A percentile compares a stretch with the other conserved stretches of the same genome.
phyloP scores from a whole-genome alignment of 2,329 filamentous ascomycete genomes.

The Didymella glomerata region DNA sequence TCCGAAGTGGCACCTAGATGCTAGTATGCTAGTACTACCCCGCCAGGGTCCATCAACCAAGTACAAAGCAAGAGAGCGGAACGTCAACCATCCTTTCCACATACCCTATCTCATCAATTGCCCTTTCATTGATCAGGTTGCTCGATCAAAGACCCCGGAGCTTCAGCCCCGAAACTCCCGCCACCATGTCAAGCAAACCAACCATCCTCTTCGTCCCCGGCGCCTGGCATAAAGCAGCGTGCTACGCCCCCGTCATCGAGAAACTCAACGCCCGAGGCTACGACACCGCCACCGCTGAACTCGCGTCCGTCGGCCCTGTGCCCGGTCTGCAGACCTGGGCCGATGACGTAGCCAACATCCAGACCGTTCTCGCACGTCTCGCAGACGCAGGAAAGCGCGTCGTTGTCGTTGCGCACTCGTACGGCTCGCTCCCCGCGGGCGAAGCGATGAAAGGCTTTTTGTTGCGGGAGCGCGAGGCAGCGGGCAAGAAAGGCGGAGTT shows the following conservation, averaged over 20 bases:
- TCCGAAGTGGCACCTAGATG: neutral
- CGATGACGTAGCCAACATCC: neutral
- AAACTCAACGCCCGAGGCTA: neutral
- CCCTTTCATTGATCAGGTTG: too few species aligned
- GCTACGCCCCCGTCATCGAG: constrained; percentile 3
- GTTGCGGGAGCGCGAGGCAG: fast-evolving
- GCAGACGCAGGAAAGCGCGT: neutral
- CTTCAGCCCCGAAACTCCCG: too few species aligned
- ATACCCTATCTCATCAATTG: too few species aligned
- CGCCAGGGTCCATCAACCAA: neutral
- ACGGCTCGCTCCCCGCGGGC: constrained; percentile 7
- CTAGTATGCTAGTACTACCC: neutral
- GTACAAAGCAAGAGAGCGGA: neutral
- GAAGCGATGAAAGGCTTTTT: neutral
- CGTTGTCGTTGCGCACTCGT: constrained; percentile 5
- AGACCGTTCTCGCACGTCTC: fast-evolving
- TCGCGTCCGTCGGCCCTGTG: neutral
- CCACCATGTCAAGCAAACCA: constrained; percentile 4
- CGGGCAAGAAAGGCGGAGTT: neutral
- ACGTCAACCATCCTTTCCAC: too few species aligned
- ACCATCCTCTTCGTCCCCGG: constrained; percentile 17
- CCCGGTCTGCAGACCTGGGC: constrained; percentile 1
- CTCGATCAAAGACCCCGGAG: too few species aligned
- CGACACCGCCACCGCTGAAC: constrained; percentile 2
- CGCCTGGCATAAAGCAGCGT: constrained; percentile 13